Conservation (phyloP, 2,329 filamentous ascomycete species). For the Helminthosporium solani region DNA sequence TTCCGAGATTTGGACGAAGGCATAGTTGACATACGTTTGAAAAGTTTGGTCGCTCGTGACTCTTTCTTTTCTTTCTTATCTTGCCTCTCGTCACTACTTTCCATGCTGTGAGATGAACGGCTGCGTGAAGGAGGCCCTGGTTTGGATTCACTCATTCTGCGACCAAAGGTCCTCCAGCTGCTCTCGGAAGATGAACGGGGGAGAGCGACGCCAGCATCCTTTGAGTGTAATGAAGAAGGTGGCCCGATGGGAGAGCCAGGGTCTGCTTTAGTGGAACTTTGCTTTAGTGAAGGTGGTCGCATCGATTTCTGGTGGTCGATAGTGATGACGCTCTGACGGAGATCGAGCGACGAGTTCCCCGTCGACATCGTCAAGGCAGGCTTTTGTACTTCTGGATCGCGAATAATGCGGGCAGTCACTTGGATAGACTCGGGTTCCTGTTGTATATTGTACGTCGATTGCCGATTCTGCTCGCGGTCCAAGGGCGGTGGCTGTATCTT, state of each 20-base stretch:
- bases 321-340: conserved; percentile 59
- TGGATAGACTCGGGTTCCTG: conserved; percentile 69
- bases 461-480: conserved; percentile 15
- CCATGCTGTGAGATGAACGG: conserved; percentile 26
- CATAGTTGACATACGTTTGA: conserved; percentile 67
- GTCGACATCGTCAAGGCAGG: conserved; percentile 37
- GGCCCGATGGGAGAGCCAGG: conserved; percentile 32
- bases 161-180: conserved; percentile 41
- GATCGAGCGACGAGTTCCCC: conserved; percentile 56
- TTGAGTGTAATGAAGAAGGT: conserved; percentile 33
- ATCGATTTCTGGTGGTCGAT: conserved; percentile 60
- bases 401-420: conserved; percentile 80
- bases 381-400: conserved; percentile 53
- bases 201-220: conserved; percentile 30
- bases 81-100: conserved; percentile 42
- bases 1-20: conserved; percentile 53
- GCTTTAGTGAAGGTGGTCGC: conserved; percentile 25
- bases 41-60: conserved; percentile 61
- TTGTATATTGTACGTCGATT: conserved; percentile 45
- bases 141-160: conserved; percentile 41
- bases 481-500: conserved; percentile 19
- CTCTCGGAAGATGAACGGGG: conserved; percentile 44
- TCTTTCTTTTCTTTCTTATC: conserved; percentile 54
- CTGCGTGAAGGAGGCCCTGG: conserved; percentile 27
- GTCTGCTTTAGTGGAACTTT: conserved; percentile 25